Percentiles rank a stretch among this genome's conserved stretches.
Evolutionary conservation across 2,329 filamentous ascomycete genomes (phyloP).

Genomic region (Domatiomyces globalis): DNA sequence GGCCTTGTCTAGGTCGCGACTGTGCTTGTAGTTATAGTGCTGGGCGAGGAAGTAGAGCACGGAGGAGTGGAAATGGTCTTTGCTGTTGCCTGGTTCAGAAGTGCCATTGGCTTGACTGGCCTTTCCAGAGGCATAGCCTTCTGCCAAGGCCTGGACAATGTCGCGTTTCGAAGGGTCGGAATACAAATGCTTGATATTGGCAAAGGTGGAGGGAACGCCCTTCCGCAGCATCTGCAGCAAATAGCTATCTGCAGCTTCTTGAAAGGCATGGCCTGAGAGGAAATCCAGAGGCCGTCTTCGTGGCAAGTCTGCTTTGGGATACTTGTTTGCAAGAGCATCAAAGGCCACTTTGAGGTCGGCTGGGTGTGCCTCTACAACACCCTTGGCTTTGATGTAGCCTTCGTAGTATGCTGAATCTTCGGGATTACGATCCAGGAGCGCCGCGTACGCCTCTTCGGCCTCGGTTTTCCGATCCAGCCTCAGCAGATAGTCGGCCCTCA

Average conservation of each 20-base stretch:
- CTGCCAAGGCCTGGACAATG: conserved; percentile 59
- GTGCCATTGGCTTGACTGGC: conserved; percentile 35
- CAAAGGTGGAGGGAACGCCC: conserved; percentile 89
- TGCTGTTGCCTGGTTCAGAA: conserved; percentile 33
- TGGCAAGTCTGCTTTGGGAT: conserved; percentile 69
- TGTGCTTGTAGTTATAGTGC: conserved; percentile 87
- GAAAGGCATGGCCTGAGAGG: conserved; percentile 68
- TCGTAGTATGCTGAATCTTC: conserved; percentile 81
- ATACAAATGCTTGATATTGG: conserved; percentile 91
- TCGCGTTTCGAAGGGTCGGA: conserved; percentile 61
- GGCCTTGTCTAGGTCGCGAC: conserved; percentile 70
- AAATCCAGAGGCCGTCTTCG: conserved; percentile 82
- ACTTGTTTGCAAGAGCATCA: conserved; percentile 66
- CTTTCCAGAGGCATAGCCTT: conserved; percentile 57
- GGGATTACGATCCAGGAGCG: conserved; percentile 70
- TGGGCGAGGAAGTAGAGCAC: conserved; percentile 89
- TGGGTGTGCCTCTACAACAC: conserved; percentile 45
- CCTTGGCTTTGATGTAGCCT: conserved; percentile 55
- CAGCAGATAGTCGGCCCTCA: conserved; percentile 69
- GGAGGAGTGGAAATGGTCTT: conserved; percentile 56
- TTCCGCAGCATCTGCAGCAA: conserved; percentile 74
- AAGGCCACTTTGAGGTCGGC: conserved; percentile 60
- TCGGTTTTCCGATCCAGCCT: conserved; percentile 65
- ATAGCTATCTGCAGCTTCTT: conserved; percentile 61
- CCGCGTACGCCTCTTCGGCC: conserved; percentile 65